Percentiles rank a stretch among this genome's conserved stretches.
phyloP scores from a whole-genome alignment of 106 monocot genomes.

The Platanthera guangdongensis region DNA sequence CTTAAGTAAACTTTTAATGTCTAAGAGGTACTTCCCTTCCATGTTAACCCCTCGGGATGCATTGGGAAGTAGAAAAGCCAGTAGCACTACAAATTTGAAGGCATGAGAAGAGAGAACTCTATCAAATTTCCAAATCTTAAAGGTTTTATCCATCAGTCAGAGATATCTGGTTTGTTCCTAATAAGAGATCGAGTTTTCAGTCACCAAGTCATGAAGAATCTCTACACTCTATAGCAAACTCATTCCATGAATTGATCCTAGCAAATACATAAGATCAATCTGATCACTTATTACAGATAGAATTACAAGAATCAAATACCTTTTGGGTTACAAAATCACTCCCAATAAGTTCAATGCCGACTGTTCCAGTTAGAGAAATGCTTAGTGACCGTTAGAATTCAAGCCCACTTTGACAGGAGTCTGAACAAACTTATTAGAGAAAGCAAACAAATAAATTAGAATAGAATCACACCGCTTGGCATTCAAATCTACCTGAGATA shows the following conservation, averaged over 20 bases:
- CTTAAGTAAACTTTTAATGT: conserved; percentile 39
- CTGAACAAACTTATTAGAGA: background rate
- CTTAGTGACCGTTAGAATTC: background rate
- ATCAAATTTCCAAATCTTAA: conserved; percentile 2
- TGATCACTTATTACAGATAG: background rate
- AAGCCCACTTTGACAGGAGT: background rate
- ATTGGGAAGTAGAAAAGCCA: conserved; percentile 20
- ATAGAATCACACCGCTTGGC: background rate
- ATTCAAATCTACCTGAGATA: background rate
- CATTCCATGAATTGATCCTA: background rate
- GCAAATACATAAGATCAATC: background rate
- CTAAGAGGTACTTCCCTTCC: conserved; percentile 62
- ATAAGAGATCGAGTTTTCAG: background rate
- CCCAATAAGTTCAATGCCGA: background rate
- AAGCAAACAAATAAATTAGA: background rate
- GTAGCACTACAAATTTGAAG: conserved; percentile 19
- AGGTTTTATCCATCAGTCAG: background rate
- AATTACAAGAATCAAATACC: background rate
- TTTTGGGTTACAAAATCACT: background rate
- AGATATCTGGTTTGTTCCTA: background rate
- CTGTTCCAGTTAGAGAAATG: background rate
- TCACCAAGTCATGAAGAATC: background rate
- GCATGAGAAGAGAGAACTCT: background rate
- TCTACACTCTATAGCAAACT: background rate
- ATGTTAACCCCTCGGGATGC: conserved; percentile 32